Conservation (phyloP, 2,329 filamentous ascomycete species). For the Hysterium pulicare region DNA sequence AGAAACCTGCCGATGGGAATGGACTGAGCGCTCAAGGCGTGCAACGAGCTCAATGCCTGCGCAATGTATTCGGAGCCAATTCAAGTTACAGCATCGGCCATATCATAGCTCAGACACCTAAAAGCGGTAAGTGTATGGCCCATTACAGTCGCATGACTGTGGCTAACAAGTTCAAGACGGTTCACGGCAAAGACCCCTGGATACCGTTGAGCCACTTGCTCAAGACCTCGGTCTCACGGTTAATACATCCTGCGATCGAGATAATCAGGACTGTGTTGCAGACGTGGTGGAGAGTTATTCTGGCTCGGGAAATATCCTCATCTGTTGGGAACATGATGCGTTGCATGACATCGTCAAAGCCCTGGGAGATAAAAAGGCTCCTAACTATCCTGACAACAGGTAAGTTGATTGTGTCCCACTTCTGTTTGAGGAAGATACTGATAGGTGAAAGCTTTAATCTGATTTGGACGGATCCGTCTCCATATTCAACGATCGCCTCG, state of each 20-base stretch:
- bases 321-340: slow-evolving; percentile 60
- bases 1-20: slow-evolving; percentile 53
- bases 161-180: slow-evolving; percentile 41
- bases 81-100: slow-evolving; percentile 56
- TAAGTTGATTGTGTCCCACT: background rate
- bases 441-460: background rate
- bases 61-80: slow-evolving; percentile 51
- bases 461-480: background rate
- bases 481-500: background rate
- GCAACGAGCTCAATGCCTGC: slow-evolving; percentile 58
- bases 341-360: slow-evolving; percentile 51
- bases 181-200: slow-evolving; percentile 50
- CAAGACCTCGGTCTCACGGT: slow-evolving; percentile 54
- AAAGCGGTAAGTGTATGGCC: slow-evolving; percentile 36
- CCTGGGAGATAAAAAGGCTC: slow-evolving; percentile 51
- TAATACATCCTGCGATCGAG: slow-evolving; percentile 55
- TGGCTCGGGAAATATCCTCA: slow-evolving; percentile 56
- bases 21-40: slow-evolving; percentile 53
- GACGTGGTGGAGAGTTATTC: slow-evolving; percentile 48
- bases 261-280: slow-evolving; percentile 54
- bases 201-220: slow-evolving; percentile 57
- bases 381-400: slow-evolving; percentile 37
- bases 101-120: slow-evolving; percentile 56
- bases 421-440: background rate
- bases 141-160: background rate